Evolutionary conservation across 2,329 filamentous ascomycete genomes (phyloP).

Genomic region (Aspergillus pseudoterreus): DNA sequence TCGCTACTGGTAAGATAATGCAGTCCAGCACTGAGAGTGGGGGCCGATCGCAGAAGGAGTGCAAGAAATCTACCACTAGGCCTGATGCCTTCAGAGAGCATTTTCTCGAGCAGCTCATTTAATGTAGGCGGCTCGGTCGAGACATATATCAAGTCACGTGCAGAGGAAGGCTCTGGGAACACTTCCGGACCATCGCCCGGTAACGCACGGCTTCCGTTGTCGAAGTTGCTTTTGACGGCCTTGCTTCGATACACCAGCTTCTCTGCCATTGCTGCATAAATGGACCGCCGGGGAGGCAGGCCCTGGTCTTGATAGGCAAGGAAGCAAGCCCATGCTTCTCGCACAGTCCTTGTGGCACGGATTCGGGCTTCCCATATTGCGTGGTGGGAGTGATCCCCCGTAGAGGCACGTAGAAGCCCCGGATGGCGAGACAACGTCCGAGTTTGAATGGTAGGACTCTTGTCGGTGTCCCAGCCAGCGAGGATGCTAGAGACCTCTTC

Average conservation of each 20-base stretch:
- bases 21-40: slow-evolving; percentile 39
- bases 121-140: slow-evolving; percentile 51
- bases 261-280: slow-evolving; percentile 56
- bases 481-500: slow-evolving; percentile 53
- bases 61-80: slow-evolving; percentile 45
- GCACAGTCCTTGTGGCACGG: slow-evolving; percentile 55
- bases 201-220: slow-evolving; percentile 28
- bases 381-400: slow-evolving; percentile 20
- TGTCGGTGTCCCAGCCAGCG: slow-evolving; percentile 61
- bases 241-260: slow-evolving; percentile 47
- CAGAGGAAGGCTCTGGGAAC: slow-evolving; percentile 52
- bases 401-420: slow-evolving; percentile 14
- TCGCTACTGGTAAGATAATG: slow-evolving; percentile 39
- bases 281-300: slow-evolving; percentile 32
- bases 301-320: slow-evolving; percentile 50
- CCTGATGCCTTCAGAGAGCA: slow-evolving; percentile 44
- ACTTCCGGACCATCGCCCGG: slow-evolving; percentile 58
- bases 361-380: slow-evolving; percentile 57
- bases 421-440: slow-evolving; percentile 42
- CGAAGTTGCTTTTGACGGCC: slow-evolving; percentile 18
- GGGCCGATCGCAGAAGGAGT: slow-evolving; percentile 47
- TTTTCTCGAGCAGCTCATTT: slow-evolving; percentile 50
- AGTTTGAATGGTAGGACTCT: slow-evolving; percentile 61
- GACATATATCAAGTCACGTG: slow-evolving; percentile 56
- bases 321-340: slow-evolving; percentile 65